Percentiles rank a stretch among this genome's conserved stretches.
Evolutionary conservation across 805 yeast genomes (phyloP).

Genomic region (Ogataea pilisensis): DNA sequence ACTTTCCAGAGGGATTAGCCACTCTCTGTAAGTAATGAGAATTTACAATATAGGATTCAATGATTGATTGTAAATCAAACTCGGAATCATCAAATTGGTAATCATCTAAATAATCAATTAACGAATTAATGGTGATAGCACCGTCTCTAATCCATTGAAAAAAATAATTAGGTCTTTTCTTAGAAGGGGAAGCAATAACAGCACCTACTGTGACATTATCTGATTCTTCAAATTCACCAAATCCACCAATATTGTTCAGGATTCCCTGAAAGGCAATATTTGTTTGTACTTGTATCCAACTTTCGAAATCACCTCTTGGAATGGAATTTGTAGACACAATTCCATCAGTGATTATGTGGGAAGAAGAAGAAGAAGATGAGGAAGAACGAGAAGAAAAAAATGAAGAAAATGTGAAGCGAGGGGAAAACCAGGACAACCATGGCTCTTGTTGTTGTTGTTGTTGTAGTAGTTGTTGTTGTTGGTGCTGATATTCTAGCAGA

Average conservation of each 20-base stretch:
- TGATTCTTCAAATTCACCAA: slow-evolving; percentile 26
- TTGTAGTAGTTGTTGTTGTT: neutral
- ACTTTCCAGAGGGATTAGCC: slow-evolving; percentile 65
- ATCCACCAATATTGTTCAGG: slow-evolving; percentile 54
- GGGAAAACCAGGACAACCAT: slow-evolving; percentile 6
- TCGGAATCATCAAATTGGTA: slow-evolving; percentile 21
- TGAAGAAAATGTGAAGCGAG: no score
- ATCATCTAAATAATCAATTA: slow-evolving; percentile 54
- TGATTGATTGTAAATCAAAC: slow-evolving; percentile 16
- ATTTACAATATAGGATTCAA: slow-evolving; percentile 63
- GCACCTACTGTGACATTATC: slow-evolving; percentile 57
- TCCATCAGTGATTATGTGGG: slow-evolving; percentile 15
- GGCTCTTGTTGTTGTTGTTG: neutral
- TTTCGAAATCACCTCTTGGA: slow-evolving; percentile 36
- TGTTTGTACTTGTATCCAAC: slow-evolving; percentile 46
- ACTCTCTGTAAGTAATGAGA: slow-evolving; percentile 58
- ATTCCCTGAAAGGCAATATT: slow-evolving; percentile 42
- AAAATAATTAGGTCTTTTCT: slow-evolving; percentile 66
- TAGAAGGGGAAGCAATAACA: slow-evolving; percentile 84
- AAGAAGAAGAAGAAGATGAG: neutral
- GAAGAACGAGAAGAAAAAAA: neutral
- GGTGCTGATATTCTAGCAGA: neutral
- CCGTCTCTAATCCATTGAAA: slow-evolving; percentile 91
- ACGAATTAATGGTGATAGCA: slow-evolving; percentile 69
- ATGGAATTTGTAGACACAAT: slow-evolving; percentile 21